Conservation (phyloP, 495 filamentous ascomycete genomes). For the Friedmanniomyces simplex region DNA sequence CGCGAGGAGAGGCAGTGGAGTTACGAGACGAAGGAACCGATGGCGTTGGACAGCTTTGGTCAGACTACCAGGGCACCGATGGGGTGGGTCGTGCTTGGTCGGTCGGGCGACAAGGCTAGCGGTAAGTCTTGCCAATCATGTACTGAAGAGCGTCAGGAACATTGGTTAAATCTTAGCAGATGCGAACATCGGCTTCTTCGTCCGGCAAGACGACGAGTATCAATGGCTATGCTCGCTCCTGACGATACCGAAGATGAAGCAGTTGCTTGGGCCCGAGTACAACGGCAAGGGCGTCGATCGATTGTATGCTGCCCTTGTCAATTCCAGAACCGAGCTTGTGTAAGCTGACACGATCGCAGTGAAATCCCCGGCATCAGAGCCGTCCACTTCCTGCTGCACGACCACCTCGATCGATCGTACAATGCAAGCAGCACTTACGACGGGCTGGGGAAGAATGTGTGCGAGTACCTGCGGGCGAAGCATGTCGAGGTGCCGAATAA, state of each 20-base stretch:
- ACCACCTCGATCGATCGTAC: conserved; percentile 22
- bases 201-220: conserved; percentile 28
- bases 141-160: neutral
- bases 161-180: neutral
- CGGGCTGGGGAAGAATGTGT: conserved; percentile 22
- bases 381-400: conserved; percentile 23
- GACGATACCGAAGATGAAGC: conserved; percentile 26
- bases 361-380: conserved; percentile 24
- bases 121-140: neutral
- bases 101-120: conserved; percentile 27
- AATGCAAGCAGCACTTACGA: conserved; percentile 23
- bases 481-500: conserved; percentile 11
- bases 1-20: conserved; percentile 27
- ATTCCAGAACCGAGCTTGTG: neutral
- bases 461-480: conserved; percentile 16
- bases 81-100: conserved; percentile 23
- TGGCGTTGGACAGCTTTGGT: conserved; percentile 18
- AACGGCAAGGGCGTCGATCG: conserved; percentile 37
- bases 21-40: conserved; percentile 20
- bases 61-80: conserved; percentile 20
- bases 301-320: conserved; percentile 4
- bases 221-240: conserved; percentile 29
- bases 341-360: conserved; percentile 1
- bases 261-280: conserved; percentile 32
- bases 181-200: conserved; percentile 26